phyloP scores from a whole-genome alignment of 2,329 filamentous ascomycete genomes.

The Madurella mycetomatis region DNA sequence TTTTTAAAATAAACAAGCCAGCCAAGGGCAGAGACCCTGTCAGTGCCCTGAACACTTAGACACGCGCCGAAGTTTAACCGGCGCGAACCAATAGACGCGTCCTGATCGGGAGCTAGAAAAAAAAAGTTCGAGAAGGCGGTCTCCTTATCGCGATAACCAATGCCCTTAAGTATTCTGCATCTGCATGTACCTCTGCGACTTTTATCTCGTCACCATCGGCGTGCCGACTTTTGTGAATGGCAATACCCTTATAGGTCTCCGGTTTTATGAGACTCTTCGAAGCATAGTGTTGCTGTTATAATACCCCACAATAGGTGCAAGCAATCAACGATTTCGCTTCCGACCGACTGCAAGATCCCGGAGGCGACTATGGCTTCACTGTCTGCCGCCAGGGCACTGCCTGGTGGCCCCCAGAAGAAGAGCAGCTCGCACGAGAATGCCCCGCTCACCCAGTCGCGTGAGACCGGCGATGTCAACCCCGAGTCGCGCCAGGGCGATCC shows the following conservation, averaged over 20 bases:
- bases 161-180: background rate
- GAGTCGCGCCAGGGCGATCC: conserved; percentile 22
- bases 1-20: background rate
- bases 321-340: background rate
- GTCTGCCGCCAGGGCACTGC: conserved; percentile 18
- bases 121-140: conserved; percentile 10
- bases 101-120: background rate
- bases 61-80: conserved; percentile 15
- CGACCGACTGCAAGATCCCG: background rate
- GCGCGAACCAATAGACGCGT: conserved; percentile 12
- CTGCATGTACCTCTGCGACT: conserved; percentile 1
- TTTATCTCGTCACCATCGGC: background rate
- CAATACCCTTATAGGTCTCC: too few species aligned
- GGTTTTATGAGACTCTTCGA: too few species aligned
- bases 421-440: conserved; percentile 12
- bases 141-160: conserved; percentile 17
- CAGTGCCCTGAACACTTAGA: background rate
- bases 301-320: background rate
- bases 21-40: background rate
- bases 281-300: background rate
- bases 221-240: too few species aligned
- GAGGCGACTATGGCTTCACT: conserved; percentile 21
- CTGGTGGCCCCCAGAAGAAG: conserved; percentile 13
- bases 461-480: conserved; percentile 54
- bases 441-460: conserved; percentile 53